Evolutionary conservation across 176 grass and related monocot species (phyloP), one percentile per base, ranked within the genome.

Genomic region (Phragmites australis): DNA sequence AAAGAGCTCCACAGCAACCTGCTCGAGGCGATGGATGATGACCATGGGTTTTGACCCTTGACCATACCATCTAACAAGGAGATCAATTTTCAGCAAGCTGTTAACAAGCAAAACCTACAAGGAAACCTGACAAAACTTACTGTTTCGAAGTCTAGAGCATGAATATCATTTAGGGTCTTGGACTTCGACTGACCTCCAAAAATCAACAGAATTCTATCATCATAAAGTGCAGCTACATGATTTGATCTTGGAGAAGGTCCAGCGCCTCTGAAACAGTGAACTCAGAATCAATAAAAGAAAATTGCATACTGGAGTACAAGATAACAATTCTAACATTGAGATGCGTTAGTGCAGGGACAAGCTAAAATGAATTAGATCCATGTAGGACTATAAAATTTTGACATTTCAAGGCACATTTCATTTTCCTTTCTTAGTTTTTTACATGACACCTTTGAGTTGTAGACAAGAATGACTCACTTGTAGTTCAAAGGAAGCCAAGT

Each of bases 401-500:
- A 19, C 26, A 81, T 56, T 21, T 30, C 6, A 41, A 66, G 6
- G 15, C 26, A 63, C 34, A 10, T 13, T 85, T 81, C 67, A 23
- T 60, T 81, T 30, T 9, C 57, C 30, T 73, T 79, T 47, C 18
- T 70, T 34, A 57, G 45, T 19, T n/a, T 85, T 45, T 70, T 30
- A 34, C 32, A 74, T 81, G 9, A 62, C 40, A 68, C 18, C 43
- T 22, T 76, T 32, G 50, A 74, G 65, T 77, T 71, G 15, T 26
- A 69, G 16, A 62, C 7, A 78, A 68, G 65, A 80, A 82, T 25
- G 42, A 89, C 92, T 90, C 80, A 98, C 96, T 93, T 98, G 68
- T 98, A 93, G 75, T 90, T 93, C 82, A 98, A 91, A 67, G 92
- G 96, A 93, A 98, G 96, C 96, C 96, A 98, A 32, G 86, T 94